Evolutionary conservation across 1,284 basidiomycete genomes (phyloP).

Genomic region (Irpex sp.): DNA sequence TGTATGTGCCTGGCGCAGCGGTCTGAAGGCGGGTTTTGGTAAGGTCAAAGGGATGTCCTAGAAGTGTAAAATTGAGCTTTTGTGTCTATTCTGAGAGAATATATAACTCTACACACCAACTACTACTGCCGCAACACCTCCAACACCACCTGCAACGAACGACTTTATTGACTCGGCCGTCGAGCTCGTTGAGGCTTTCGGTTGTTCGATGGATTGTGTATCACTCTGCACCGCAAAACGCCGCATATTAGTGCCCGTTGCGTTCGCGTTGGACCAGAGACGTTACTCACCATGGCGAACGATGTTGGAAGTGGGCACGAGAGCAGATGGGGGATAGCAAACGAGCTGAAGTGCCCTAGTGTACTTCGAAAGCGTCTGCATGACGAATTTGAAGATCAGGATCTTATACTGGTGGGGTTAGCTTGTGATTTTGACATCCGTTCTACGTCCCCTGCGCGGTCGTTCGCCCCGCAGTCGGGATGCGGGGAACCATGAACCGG

Average conservation of each 20-base stretch:
- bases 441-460: slow-evolving; percentile 6
- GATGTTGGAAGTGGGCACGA: slow-evolving; percentile 4
- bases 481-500: slow-evolving; percentile 6
- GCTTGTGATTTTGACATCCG: slow-evolving; percentile 14
- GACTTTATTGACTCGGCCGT: slow-evolving; percentile 70
- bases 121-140: slow-evolving; percentile 83
- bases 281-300: slow-evolving; percentile 22
- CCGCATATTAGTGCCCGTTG: background rate
- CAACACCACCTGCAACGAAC: slow-evolving; percentile 89
- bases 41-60: slow-evolving; percentile 96
- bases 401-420: background rate
- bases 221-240: slow-evolving; percentile 1
- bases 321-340: background rate
- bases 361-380: background rate
- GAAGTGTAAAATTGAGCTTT: background rate
- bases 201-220: slow-evolving; percentile 22
- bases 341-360: background rate
- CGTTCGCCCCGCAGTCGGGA: background rate
- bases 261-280: too few species aligned
- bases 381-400: slow-evolving; percentile 8
- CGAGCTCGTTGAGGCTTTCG: slow-evolving; percentile 26
- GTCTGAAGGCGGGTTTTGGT: slow-evolving; percentile 97
- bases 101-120: slow-evolving; percentile 60
- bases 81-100: background rate
- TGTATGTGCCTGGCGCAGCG: slow-evolving; percentile 87